Conservation (phyloP, 371 early-diverging fungal genomes). For the Synchytrium microbalum region DNA sequence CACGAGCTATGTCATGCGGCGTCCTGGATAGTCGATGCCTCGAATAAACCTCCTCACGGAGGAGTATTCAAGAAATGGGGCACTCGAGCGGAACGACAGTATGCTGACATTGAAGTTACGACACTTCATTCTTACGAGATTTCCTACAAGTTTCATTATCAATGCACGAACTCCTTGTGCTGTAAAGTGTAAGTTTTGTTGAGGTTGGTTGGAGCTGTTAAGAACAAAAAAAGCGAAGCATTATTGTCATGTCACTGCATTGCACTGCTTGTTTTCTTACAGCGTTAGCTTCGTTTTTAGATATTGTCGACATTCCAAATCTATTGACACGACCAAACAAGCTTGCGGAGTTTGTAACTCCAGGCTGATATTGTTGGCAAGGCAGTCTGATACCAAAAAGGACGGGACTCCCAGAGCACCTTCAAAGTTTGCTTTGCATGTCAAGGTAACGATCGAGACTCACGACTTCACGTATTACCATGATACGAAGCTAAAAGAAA, state of each 20-base stretch:
- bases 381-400: conserved; percentile 22
- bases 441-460: too few relatives aligned
- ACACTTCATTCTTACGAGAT: conserved; percentile 40
- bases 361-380: conserved; percentile 14
- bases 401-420: conserved; percentile 30
- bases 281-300: conserved; percentile 9
- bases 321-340: conserved; percentile 18
- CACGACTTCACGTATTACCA: too few relatives aligned
- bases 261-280: conserved; percentile 2
- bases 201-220: neutral
- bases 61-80: conserved; percentile 29
- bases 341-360: conserved; percentile 24
- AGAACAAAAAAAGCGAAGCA: too few relatives aligned
- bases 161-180: conserved; percentile 20
- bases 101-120: conserved; percentile 21
- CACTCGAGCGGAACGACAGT: conserved; percentile 7
- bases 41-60: conserved; percentile 30
- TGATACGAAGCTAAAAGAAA: too few relatives aligned
- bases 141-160: conserved; percentile 22
- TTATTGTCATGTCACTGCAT: conserved; percentile 15
- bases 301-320: conserved; percentile 22
- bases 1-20: conserved; percentile 39
- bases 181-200: conserved; percentile 11
- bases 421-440: conserved; percentile 20
- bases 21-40: conserved; percentile 24